Evolutionary conservation across 1,139 yeast genomes (phyloP), one percentile per base, ranked within the genome.

Genomic region (Pichia sp.): DNA sequence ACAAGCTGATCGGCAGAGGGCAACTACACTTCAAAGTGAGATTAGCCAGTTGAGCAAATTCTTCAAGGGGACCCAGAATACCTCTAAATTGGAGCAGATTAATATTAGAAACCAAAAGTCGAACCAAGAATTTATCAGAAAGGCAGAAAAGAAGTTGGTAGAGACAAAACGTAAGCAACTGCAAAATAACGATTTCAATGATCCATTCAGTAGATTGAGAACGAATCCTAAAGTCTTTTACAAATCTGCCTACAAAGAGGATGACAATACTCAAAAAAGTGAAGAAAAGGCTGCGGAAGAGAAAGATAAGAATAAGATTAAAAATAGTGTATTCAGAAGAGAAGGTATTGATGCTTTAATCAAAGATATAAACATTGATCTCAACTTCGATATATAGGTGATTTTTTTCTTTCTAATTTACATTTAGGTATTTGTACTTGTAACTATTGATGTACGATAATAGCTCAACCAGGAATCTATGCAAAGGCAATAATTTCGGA

Each of bases 151-250:
- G 52, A 77, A 76, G 63, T 81, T 85, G 47, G 76, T 78, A 6
- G 87, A 81, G 59, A 77, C 77, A 64, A 76, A 85, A 55, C 81
- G 85, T 64, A 74, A 73, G 49, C 77, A 75, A 36, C 59, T 66
- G 14, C 67, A 67, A 24, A 67, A 66, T 46, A 76, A 79, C 52
- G 84, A 77, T 50, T 73, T 75, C 20, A 78, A 74, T 52, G 95
- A 93, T 73, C 98, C 99, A 38, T 93, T 93, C 71, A 84, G 90
- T 60, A 81, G 98, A 69, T 79, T 93, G 66, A 86, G 90, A 68
- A 92, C 97, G 0, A 85, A 83, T 57, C 88, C 97, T 0, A 81
- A 88, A 66, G 84, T 90, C 59, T 92, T 90, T 70, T 91, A 92
- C 64, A 61, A 64, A 9, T 62, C 69, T 14, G 45, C 27, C 16